These are phyloP conservation scores for Nannochloris sp. DNA, from an alignment of 139 green algal species.

Conservation along the genomic window DNA sequence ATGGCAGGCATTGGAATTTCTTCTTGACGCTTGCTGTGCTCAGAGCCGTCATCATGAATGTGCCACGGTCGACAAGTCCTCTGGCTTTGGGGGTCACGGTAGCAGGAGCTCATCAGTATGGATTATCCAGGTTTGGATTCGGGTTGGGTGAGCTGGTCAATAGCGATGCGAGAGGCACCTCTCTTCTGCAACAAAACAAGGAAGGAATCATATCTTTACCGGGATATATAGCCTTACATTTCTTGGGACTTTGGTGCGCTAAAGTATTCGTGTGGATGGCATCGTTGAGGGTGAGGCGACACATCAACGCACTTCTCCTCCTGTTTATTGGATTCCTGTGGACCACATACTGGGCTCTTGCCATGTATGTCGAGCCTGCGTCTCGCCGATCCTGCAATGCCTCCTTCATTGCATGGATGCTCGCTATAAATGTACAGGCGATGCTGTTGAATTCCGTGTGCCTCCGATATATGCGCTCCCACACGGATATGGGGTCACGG, in stretches of 20 bases:
- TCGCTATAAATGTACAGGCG: slow-evolving; percentile 39
- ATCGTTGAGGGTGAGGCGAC: background rate
- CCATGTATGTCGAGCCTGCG: slow-evolving; percentile 9
- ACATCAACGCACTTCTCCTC: background rate
- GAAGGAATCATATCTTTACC: slow-evolving; percentile 64
- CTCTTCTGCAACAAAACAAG: slow-evolving; percentile 63
- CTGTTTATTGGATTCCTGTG: slow-evolving; percentile 27
- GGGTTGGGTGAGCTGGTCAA: slow-evolving; percentile 35
- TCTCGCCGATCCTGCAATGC: slow-evolving; percentile 68
- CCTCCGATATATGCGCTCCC: no score
- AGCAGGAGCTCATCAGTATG: slow-evolving; percentile 33
- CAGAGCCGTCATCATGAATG: slow-evolving; percentile 20
- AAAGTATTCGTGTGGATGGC: slow-evolving; percentile 1
- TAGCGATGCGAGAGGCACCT: slow-evolving; percentile 19
- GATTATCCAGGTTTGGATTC: slow-evolving; percentile 21
- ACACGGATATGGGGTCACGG: no score
- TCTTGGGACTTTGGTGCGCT: slow-evolving; percentile 21
- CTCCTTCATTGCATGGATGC: slow-evolving; percentile 65
- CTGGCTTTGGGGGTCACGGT: slow-evolving; percentile 12
- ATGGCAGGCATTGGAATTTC: slow-evolving; percentile 96
- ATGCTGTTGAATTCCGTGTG: slow-evolving; percentile 23
- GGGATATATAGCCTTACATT: slow-evolving; percentile 65
- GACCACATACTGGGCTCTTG: slow-evolving; percentile 26
- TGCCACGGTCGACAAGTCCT: slow-evolving; percentile 10
- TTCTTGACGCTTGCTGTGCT: slow-evolving; percentile 83